phyloP scores from a whole-genome alignment of 1,139 yeast species.

The Arxiozyma slooffiae region DNA sequence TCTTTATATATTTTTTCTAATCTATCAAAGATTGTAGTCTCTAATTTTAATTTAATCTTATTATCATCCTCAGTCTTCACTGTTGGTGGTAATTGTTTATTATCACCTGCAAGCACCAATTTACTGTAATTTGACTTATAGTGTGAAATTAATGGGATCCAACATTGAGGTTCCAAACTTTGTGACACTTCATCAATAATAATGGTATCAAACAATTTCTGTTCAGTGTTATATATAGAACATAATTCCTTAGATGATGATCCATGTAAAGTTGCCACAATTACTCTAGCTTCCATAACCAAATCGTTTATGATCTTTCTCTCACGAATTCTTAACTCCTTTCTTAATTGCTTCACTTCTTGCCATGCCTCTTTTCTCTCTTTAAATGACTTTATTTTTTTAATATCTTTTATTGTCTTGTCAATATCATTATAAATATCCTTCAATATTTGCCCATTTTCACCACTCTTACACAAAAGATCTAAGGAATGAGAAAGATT shows the following conservation, averaged over 20 bases:
- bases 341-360: conserved; percentile 58
- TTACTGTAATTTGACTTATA: conserved; percentile 42
- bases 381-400: conserved; percentile 53
- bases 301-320: conserved; percentile 52
- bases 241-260: conserved; percentile 64
- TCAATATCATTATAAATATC: conserved; percentile 70
- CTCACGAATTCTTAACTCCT: conserved; percentile 62
- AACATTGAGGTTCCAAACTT: conserved; percentile 87
- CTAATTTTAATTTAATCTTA: conserved; percentile 35
- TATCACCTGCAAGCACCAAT: conserved; percentile 75
- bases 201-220: conserved; percentile 59
- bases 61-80: conserved; percentile 39
- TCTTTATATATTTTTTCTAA: conserved; percentile 46
- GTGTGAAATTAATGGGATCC: conserved; percentile 82
- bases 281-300: conserved; percentile 53
- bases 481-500: conserved; percentile 71
- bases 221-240: conserved; percentile 33
- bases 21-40: conserved; percentile 70
- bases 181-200: conserved; percentile 95
- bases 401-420: conserved; percentile 45
- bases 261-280: conserved; percentile 80
- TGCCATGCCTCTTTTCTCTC: conserved; percentile 61
- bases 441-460: conserved; percentile 50
- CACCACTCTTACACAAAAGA: conserved; percentile 53
- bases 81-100: conserved; percentile 79